These are phyloP conservation scores for Tripterygium wilfordii DNA, from an alignment of 177 flowering plant species.

Conservation along the genomic window DNA sequence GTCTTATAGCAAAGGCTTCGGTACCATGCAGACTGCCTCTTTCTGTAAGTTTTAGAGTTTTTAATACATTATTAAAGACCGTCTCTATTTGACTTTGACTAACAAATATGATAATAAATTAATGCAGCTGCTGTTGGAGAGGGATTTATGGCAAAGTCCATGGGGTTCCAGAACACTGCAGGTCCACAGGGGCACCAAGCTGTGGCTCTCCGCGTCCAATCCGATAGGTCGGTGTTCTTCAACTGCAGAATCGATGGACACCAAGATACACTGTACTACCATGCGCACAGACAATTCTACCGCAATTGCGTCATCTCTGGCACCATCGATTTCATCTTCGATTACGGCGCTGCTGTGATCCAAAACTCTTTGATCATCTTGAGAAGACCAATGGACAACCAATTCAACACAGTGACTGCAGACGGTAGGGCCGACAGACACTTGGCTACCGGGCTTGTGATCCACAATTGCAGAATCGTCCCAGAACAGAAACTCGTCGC, in stretches of 20 bases:
- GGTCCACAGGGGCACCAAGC: conserved; percentile 52
- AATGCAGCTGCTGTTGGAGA: conserved; percentile 32
- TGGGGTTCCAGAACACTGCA: conserved; percentile 54
- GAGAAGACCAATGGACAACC: conserved; percentile 27
- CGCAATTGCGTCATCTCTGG: conserved; percentile 50
- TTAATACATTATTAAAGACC: background rate
- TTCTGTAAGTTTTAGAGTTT: conserved; percentile 43
- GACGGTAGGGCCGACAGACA: conserved; percentile 24
- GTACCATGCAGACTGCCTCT: conserved; percentile 33
- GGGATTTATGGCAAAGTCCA: conserved; percentile 32
- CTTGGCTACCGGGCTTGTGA: conserved; percentile 36
- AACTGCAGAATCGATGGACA: conserved; percentile 47
- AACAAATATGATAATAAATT: background rate
- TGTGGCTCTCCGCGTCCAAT: conserved; percentile 40
- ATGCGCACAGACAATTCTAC: conserved; percentile 46
- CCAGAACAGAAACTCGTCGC: conserved; percentile 32
- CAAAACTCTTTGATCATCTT: conserved; percentile 43
- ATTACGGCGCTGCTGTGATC: conserved; percentile 32
- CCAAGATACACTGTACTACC: conserved; percentile 53
- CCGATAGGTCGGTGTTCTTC: conserved; percentile 35
- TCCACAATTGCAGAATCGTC: conserved; percentile 49
- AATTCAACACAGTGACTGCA: conserved; percentile 37
- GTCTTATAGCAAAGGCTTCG: conserved; percentile 13
- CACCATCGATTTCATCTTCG: conserved; percentile 56
- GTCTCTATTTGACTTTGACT: background rate